Percentiles rank a stretch among this genome's conserved stretches.
Evolutionary conservation across 352 stramenopile genomes (phyloP).

Genomic region (Phytophthora ramorum): DNA sequence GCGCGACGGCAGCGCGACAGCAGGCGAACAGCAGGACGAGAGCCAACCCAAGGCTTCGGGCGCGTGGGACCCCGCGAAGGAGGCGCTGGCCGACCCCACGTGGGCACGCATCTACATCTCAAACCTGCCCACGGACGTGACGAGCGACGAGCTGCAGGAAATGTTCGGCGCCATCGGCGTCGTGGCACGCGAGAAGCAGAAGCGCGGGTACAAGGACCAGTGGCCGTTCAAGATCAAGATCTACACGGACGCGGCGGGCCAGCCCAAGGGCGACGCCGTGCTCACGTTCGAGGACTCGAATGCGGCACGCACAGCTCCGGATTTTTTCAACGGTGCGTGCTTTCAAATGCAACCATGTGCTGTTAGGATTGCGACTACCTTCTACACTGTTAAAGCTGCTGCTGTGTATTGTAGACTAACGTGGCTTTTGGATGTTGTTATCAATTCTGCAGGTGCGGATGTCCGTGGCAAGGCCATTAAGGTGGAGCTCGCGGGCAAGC

Average conservation of each 20-base stretch:
- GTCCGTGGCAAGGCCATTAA: constrained; percentile 87
- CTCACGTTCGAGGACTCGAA: constrained; percentile 89
- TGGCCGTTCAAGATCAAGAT: constrained; percentile 93
- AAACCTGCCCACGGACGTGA: constrained; percentile 79
- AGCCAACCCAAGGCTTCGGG: constrained; percentile 45
- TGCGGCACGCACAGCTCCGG: constrained; percentile 76
- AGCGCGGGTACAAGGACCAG: constrained; percentile 89
- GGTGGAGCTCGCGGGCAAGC: constrained; percentile 85
- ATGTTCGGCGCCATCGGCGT: constrained; percentile 87
- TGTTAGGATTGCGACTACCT: too few species aligned
- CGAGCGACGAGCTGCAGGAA: constrained; percentile 82
- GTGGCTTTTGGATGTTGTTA: not conserved
- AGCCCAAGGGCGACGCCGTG: constrained; percentile 84
- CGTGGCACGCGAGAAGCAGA: constrained; percentile 87
- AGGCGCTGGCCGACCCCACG: constrained; percentile 79
- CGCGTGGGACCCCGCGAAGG: constrained; percentile 76
- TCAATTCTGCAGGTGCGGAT: constrained; percentile 51
- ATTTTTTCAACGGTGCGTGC: constrained; percentile 82
- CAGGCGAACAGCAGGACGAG: constrained; percentile 25
- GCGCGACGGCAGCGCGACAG: constrained; percentile 32
- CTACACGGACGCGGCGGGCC: constrained; percentile 77
- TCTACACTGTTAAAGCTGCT: too few species aligned
- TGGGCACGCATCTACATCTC: constrained; percentile 91
- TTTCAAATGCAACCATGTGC: constrained; percentile 6
- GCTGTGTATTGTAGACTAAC: constrained; percentile 8